Percentiles rank a stretch among this genome's conserved stretches.
These are phyloP conservation scores for Clathrus columnatus DNA, from an alignment of 768 basidiomycete species.

Conservation along the genomic window DNA sequence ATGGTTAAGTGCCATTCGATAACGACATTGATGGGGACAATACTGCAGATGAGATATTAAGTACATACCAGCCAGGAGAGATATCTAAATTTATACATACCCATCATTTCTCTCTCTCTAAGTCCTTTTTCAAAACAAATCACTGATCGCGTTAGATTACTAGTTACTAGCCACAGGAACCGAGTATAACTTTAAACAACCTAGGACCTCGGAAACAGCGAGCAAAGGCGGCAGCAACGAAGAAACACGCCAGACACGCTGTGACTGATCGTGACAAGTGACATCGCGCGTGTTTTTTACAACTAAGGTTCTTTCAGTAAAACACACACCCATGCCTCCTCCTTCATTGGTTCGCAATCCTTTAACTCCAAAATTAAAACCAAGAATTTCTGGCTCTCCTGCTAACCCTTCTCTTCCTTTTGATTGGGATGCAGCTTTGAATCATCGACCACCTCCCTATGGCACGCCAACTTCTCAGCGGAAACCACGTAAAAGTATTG, in stretches of 20 bases:
- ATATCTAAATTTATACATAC: not conserved
- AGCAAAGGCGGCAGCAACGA: not conserved
- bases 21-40: not conserved
- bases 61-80: not conserved
- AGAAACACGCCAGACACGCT: not conserved
- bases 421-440: conserved; percentile 82
- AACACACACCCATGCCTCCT: not conserved
- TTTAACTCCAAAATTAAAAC: conserved; percentile 2
- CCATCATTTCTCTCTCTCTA: not conserved
- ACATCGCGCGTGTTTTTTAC: not conserved
- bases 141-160: not conserved
- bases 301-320: not conserved
- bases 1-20: not conserved
- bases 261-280: not conserved
- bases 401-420: conserved; percentile 71
- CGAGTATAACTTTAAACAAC: not conserved
- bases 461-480: conserved; percentile 35
- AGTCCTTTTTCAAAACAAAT: not conserved
- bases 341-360: conserved; percentile 1
- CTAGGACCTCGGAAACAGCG: not conserved
- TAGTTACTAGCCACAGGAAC: not conserved
- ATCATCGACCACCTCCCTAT: conserved; percentile 64
- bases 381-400: conserved; percentile 20
- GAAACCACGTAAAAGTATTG: conserved; percentile 29
- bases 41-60: not conserved